Evolutionary conservation across 441 rosid species (phyloP), one percentile per base, ranked within the genome.

Genomic region (Manihot esculenta): DNA sequence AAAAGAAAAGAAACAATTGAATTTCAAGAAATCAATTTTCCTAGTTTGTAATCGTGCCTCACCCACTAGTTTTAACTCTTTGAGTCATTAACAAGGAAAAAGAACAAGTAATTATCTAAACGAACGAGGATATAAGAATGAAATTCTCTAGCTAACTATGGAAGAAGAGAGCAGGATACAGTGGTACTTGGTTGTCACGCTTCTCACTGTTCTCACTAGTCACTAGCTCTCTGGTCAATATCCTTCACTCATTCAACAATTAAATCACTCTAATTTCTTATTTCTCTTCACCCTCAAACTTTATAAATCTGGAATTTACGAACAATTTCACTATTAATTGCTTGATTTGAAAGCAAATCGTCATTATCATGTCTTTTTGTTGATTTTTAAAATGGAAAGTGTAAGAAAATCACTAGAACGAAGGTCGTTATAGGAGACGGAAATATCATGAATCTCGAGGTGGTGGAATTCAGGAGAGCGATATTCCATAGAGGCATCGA

Each of bases 161-260:
- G 44, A 58, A 58, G 62, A 58, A 18, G n/a, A 58, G 41, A 58
- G 17, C 38, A 56, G 41, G 70, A 85, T 76, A 77, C 78, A 82
- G 69, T 91, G 97, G 93, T 86, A 86, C 89, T 78, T 87, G 27
- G 88, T 91, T 1, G 97, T 94, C 2, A 51, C 69, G 11, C 88
- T 91, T 59, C 94, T 89, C 85, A 87, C 94, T 69, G 73, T 84
- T 63, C 90, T 88, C 73, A 92, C 96, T n/a, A n/a, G n/a, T n/a
- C n/a, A n/a, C n/a, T 59, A 92, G 93, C 76, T 88, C 93, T 72
- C 93, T 88, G 95, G 95, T 88, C 53, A 48, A 33, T 21, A 6
- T 41, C 15, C 53, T 12, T 42, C 33, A 10, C 0, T 9, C 42
- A 20, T 72, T 21, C 17, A 13, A 9, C 48, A 12, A 68, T 61